These are phyloP conservation scores for Mortierella alpina DNA, from an alignment of 192 early-diverging fungal genomes.

Conservation along the genomic window DNA sequence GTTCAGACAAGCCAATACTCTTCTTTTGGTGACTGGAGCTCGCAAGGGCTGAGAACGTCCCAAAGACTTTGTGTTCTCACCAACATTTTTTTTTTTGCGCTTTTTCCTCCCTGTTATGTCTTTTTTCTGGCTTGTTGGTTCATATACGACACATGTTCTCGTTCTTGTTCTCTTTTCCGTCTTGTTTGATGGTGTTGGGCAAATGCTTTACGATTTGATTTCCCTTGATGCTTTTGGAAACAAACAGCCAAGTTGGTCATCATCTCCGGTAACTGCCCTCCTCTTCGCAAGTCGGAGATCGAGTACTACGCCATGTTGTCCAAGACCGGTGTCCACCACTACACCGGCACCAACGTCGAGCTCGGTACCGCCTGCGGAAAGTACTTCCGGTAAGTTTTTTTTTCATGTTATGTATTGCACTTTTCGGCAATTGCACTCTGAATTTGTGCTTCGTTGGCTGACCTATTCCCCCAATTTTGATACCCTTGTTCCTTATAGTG, in stretches of 20 bases:
- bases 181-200: constrained; percentile 1
- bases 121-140: constrained; percentile 17
- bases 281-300: constrained; percentile 99
- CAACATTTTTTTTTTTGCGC: constrained; percentile 12
- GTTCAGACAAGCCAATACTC: constrained; percentile 17
- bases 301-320: constrained; percentile 99
- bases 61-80: constrained; percentile 45
- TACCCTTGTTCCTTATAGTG: constrained; percentile 21
- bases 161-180: constrained; percentile 6
- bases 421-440: background rate
- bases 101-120: background rate
- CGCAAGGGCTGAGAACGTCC: constrained; percentile 58
- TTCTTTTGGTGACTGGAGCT: constrained; percentile 57
- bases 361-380: constrained; percentile 99
- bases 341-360: constrained; percentile 98
- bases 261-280: constrained; percentile 99
- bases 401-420: background rate
- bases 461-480: constrained; percentile 59
- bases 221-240: constrained; percentile 14
- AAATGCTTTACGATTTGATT: background rate
- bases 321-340: constrained; percentile 99
- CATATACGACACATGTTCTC: constrained; percentile 25
- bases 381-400: constrained; percentile 85
- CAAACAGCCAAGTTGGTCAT: constrained; percentile 94
- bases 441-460: background rate